A percentile compares a stretch with the other conserved stretches of the same genome.
Conservation (phyloP, 1,284 basidiomycete genomes). For the Cerioporus squamosus region DNA sequence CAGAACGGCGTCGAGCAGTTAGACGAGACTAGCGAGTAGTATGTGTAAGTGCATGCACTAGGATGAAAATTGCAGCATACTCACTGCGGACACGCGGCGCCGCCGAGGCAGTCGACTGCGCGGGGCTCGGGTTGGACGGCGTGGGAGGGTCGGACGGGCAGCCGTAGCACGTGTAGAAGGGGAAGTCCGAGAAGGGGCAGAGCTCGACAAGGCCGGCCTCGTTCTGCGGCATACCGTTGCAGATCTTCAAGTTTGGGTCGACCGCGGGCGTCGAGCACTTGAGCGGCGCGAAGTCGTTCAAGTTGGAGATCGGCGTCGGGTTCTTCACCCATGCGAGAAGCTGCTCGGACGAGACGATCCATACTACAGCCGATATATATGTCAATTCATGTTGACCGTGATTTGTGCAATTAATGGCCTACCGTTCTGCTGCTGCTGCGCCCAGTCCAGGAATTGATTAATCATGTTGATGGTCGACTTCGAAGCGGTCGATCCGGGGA, state of each 20-base stretch:
- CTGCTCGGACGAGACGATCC: conserved; percentile 80
- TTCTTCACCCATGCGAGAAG: conserved; percentile 77
- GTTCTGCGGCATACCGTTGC: conserved; percentile 74
- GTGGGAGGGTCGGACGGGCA: conserved; percentile 65
- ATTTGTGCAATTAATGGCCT: too few relatives aligned
- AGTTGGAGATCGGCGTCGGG: conserved; percentile 66
- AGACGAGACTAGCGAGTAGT: conserved; percentile 51
- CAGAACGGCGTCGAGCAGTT: conserved; percentile 83
- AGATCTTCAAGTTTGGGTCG: conserved; percentile 57
- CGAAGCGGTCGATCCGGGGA: conserved; percentile 54
- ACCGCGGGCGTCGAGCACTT: conserved; percentile 69
- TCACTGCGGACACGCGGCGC: conserved; percentile 57
- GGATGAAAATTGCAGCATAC: conserved; percentile 30
- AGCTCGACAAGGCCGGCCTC: conserved; percentile 62
- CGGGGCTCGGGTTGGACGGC: conserved; percentile 65
- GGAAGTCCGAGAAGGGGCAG: conserved; percentile 74
- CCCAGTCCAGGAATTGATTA: conserved; percentile 84
- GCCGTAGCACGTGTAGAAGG: conserved; percentile 81
- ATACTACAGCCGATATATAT: conserved; percentile 59
- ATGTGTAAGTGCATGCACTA: too few relatives aligned
- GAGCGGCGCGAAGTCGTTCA: conserved; percentile 55
- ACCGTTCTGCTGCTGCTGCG: conserved; percentile 73
- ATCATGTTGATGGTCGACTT: conserved; percentile 71
- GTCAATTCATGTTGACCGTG: not conserved
- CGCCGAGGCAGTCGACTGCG: conserved; percentile 52